Conservation (phyloP, 2,329 filamentous ascomycete genomes). For the Calonectria naviculata region DNA sequence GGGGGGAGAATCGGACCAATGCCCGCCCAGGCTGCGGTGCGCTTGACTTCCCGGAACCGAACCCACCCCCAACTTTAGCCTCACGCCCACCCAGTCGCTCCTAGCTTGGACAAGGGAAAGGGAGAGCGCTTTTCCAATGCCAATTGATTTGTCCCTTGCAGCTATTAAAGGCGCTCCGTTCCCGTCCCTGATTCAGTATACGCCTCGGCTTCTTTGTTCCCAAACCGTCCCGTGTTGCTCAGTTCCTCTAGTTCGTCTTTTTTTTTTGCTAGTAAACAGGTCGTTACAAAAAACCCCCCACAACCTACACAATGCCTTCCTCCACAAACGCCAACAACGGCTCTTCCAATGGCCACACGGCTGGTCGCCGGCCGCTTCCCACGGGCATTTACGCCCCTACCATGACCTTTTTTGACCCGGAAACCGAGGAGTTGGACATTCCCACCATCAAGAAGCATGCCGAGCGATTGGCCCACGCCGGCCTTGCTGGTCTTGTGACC, state of each 20-base stretch:
- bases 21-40: constrained; percentile 32
- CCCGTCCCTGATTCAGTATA: constrained; percentile 27
- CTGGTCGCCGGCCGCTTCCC: constrained; percentile 69
- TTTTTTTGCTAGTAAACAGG: neutral
- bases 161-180: constrained; percentile 39
- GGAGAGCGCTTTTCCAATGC: constrained; percentile 26
- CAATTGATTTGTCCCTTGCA: constrained; percentile 27
- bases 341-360: constrained; percentile 31
- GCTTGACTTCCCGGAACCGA: constrained; percentile 40
- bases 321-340: constrained; percentile 37
- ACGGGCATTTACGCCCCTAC: constrained; percentile 89
- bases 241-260: neutral
- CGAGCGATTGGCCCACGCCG: constrained; percentile 79
- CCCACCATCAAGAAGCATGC: constrained; percentile 84
- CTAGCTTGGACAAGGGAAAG: constrained; percentile 22
- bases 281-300: constrained; percentile 6
- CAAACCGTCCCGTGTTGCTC: constrained; percentile 17
- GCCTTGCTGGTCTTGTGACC: constrained; percentile 83
- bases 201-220: constrained; percentile 16
- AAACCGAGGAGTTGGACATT: constrained; percentile 87
- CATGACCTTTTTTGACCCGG: constrained; percentile 89
- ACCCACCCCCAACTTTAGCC: constrained; percentile 43
- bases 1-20: constrained; percentile 38
- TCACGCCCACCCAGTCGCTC: constrained; percentile 26
- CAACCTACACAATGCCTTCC: constrained; percentile 37